Base-by-base conservation (phyloP, 2,329 filamentous ascomycete genomes). In the Diaporthe longicolla region DNA sequence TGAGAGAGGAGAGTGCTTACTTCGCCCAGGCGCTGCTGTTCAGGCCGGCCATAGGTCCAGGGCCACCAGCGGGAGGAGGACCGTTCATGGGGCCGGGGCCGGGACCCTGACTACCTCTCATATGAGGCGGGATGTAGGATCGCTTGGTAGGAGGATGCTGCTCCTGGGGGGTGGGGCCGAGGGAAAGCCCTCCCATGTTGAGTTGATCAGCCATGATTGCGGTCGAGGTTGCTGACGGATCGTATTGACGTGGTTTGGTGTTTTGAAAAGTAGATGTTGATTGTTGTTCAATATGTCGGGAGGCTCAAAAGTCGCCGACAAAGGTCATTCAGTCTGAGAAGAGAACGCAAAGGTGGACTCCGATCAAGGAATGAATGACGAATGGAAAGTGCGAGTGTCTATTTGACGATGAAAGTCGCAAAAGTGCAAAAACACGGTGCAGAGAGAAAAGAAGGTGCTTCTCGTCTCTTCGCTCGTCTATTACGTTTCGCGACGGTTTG, bases 61-160 rank as follows among this genome's bases (percentile, higher is more conserved):
- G 77, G 72, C 63, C 73, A n/a, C 45, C 45, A n/a, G 21, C 45
- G 45, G 45, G 19, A 69, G 57, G 55, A 63, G 57, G 55, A 63
- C 69, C 70, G 19, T n/a, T n/a, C 57, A 71, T 55, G 32, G 77
- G 76, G 43, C 72, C 76, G 32, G 77, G 76, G 43, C 72, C 76
- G 74, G 75, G 81, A 73, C 82, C 84, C 79, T 86, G 84, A 83
- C 90, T 89, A 79, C 86, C 87, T 82, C 94, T 92, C 88, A 95
- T 91, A 85, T 97, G 94, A 84, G 94, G 94, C 78, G 94, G 94
- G 78, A 97, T 95, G 88, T 97, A 97, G 73, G 93, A 93, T 81
- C 93, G 92, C 77, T 74, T 79, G 66, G 63, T 68, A 68, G 76
- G 76, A 70, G 77, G 78, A 57, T 80, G 78, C 71, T 82, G 80